Base-by-base conservation (phyloP, 768 basidiomycete genomes). In the Leccinum obscurum region DNA sequence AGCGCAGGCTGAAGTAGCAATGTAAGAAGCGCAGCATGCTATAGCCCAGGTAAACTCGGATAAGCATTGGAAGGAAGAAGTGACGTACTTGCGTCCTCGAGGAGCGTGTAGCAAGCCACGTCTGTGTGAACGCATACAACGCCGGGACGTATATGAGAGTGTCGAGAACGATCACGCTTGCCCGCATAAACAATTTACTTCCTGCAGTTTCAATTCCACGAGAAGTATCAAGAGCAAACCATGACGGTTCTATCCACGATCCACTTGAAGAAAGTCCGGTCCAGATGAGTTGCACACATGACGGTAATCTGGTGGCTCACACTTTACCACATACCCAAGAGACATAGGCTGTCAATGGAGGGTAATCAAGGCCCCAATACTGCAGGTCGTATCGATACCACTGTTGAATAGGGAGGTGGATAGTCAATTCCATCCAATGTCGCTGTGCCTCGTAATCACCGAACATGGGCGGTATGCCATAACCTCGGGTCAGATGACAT, bases 351-450 rank as follows among this genome's bases (percentile, higher is more conserved):
- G 95, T 97, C 62, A 97, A 68, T 3, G 95, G 95, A 4, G 95
- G 95, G 76, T 98, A 98, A 74, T 98, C 95, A 54, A 98, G 80
- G 0, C 93, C 93, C 95, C 95, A 98, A 68, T 96, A 96, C 37
- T 84, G 84, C 32, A 92, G 79, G 68, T 96, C 92, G 72, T 94
- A 92, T 1, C 77, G 86, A 73, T 98, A 98, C 95, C 95, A 98
- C 62, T 88, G 76, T 14, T 76, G 76, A 20, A 85, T 67, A 0
- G 94, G 91, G 1, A 93, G 77, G 69, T 95, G 89, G 26, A 87
- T 73, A 3, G 92, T 93, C 41, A 96, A 71, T 66, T 95, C 94
- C 91, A 96, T 92, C 94, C 94, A 96, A 74, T 95, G 94, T 56
- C 94, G 79, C 68, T 95, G 94, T 0, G 94, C 94, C 72, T 96